Evolutionary conservation across 768 basidiomycete genomes (phyloP), one percentile per base, ranked within the genome.

Genomic region (Mrakia hoshinonis): DNA sequence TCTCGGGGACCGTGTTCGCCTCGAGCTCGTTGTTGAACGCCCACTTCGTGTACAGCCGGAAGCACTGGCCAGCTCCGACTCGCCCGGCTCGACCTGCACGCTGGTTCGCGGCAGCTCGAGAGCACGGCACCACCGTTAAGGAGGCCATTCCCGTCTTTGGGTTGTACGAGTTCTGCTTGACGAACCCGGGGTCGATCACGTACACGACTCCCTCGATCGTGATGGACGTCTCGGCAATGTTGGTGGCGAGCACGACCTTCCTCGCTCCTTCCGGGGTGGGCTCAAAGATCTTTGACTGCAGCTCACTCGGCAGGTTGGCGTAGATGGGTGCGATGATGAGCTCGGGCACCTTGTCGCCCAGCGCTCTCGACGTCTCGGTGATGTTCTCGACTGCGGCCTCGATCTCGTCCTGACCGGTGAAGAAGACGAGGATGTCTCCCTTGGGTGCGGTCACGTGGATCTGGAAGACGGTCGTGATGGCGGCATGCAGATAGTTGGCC

Each of bases 261-360:
- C 96, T 84, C 34, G 96, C 91, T 24, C 93, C 93, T 67, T 91
- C 89, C 0, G 95, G 96, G 5, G 96, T 99, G 0, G 96, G 95
- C 79, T 99, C 96, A 80, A 99, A 99, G 69, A 99, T 99, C 81
- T 97, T 96, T 47, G 93, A 90, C 79, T 99, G 96, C 94, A 99
- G 94, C 73, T 99, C 96, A 75, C 92, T 94, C 0, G 96, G 96
- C n/a, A 99, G 81, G 78, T 96, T 98, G 74, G 96, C 96, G 77
- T 99, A 99, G 73, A 99, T 99, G 3, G 96, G 96, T 77, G 94
- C 97, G 72, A 99, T 85, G 70, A 98, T 87, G 55, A 99, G 84
- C 76, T 99, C 96, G 7, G 86, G 85, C 58, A 98, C 89, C 81
- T 98, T 97, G 82, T 98, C 97, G 24, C 94, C 94, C 0, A 99